Conservation (phyloP, 306 rosid species). For the Delonix regia region DNA sequence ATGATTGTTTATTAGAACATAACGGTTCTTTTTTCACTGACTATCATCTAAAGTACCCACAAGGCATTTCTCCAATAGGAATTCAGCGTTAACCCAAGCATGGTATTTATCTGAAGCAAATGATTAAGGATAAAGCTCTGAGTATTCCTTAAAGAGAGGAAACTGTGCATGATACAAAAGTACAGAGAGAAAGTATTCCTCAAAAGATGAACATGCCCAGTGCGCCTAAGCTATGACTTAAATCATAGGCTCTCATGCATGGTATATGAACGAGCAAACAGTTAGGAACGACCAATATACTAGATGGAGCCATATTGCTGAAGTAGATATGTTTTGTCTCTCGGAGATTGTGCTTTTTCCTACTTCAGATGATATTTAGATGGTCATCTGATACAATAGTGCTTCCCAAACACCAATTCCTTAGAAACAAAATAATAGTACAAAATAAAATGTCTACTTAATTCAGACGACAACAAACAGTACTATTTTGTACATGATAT, state of each 20-base stretch:
- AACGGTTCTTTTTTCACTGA: slow-evolving; percentile 35
- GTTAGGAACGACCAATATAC: background rate
- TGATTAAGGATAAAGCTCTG: slow-evolving; percentile 45
- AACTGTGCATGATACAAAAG: background rate
- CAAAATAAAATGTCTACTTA: background rate
- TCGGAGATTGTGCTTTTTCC: background rate
- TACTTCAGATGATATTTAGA: background rate
- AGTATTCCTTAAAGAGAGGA: slow-evolving; percentile 24
- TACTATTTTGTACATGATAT: background rate
- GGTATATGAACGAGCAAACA: slow-evolving; percentile 1
- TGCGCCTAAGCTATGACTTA: slow-evolving; percentile 15
- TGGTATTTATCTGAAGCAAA: slow-evolving; percentile 79
- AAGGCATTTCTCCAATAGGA: slow-evolving; percentile 84
- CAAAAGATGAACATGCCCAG: slow-evolving; percentile 12
- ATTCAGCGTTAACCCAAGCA: slow-evolving; percentile 93
- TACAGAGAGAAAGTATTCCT: background rate
- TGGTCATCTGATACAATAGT: background rate
- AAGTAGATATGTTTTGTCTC: background rate
- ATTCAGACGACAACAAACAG: background rate
- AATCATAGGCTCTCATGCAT: slow-evolving; percentile 11
- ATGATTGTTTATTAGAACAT: slow-evolving; percentile 21
- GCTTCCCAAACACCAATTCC: slow-evolving; percentile 20
- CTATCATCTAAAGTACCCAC: slow-evolving; percentile 74
- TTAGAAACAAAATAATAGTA: background rate
- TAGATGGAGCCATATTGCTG: background rate